Base-by-base conservation (phyloP, 2,329 filamentous ascomycete genomes). In the Cryphonectria parasitica region DNA sequence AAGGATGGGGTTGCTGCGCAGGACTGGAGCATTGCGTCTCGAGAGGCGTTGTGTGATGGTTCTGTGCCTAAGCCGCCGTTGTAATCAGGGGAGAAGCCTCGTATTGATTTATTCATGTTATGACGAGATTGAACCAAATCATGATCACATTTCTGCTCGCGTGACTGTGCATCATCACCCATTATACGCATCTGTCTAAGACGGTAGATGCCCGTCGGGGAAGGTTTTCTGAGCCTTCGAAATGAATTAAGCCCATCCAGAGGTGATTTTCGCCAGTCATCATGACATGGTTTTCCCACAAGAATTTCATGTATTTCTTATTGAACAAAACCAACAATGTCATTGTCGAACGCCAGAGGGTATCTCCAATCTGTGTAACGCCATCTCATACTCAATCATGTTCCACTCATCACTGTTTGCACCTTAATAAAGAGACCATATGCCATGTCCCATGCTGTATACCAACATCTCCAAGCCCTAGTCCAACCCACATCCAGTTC, bases 1-100 rank as follows among this genome's bases (percentile, higher is more conserved):
- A 68, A 8, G 56, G 34, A 67, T 6, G 56, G 56, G 5, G 43
- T 63, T 3, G 15, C 64, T 7, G 68, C 17, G 63, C 17, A 54
- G 36, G 64, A 69, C 41, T 25, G 43, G 19, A 69, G 56, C n/a
- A 43, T 69, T 11, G 64, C 56, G 3, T 66, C 64, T 6, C 56
- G 8, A 6, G 68, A 67, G 43, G 58, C 34, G 34, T 19, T 61
- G 58, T 61, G 58, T 39, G 58, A 39, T 61, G 58, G 58, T 7
- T n/a, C 58, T 61, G 31, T n/a, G 31, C 58, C 58, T 1, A 61
- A 39, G 58, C 4, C 52, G n/a, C 52, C 49, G n/a, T 25, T 54
- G 11, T 54, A 54, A 11, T 43, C 41, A 43, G 41, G 15, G 41
- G 15, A 15, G 15, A 43, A 15, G 41, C 36, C 11, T 11, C 2